Base-by-base conservation (phyloP, 139 green algal genomes). In the Chlorella sp. region DNA sequence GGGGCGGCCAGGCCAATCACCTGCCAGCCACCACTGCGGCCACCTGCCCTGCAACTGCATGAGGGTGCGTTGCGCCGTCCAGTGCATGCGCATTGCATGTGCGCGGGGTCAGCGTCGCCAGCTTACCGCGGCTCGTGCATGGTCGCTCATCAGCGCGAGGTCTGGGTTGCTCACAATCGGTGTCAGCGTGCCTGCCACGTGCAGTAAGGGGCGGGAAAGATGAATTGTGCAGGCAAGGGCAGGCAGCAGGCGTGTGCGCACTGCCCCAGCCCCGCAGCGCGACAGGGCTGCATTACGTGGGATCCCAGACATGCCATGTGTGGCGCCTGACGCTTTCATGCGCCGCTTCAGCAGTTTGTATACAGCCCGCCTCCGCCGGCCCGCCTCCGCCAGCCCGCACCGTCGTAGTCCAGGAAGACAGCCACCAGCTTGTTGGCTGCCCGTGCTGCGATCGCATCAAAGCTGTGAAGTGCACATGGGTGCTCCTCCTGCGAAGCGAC, bases 401-500 rank as follows among this genome's bases (percentile, higher is more conserved):
- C 95, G 78, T 99, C 97, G 79, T 99, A 99, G 75, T 99, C 97
- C 0, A 99, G 86, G 71, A 99, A 99, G 0, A 99, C 91, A 0
- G 94, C 94, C 15, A 99, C 78, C 15, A 95, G 90, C 89, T 98
- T 98, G n/a, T 90, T 93, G 1, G 87, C 65, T 0, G 93, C 84
- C 9, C 69, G 44, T 15, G 80, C 55, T 47, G 88, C 80, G 47
- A 97, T 91, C 2, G 79, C 38, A 2, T 91, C 78, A 38, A 98
- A 96, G 55, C 90, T 79, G 26, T 84, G 63, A 13, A 97, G 82
- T 1, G 93, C 71, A 70, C 91, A 95, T 1, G 95, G 95, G 82
- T 96, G 89, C 39, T 92, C 60, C 0, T 80, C 89, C 94, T 97
- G 90, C 83, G 21, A n/a, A 28, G 1, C 36, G 67, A 32, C n/a